These are phyloP conservation scores for Ustanciosporium gigantosporum DNA, from an alignment of 1,284 basidiomycete species.

Conservation along the genomic window DNA sequence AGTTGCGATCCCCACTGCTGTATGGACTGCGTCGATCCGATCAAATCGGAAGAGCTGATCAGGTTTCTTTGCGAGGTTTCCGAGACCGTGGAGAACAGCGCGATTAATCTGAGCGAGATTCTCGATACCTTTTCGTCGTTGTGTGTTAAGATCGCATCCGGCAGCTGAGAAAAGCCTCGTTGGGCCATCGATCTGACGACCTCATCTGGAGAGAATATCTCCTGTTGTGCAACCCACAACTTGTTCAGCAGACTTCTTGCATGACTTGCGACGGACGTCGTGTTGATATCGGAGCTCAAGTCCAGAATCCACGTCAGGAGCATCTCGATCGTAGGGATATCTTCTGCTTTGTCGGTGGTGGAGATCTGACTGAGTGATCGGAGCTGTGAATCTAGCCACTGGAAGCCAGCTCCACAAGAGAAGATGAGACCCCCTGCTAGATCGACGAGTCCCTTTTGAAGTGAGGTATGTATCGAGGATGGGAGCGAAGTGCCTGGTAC, in stretches of 20 bases:
- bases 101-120: conserved; percentile 9
- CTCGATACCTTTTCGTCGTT: conserved; percentile 13
- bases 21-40: neutral
- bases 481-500: conserved; percentile 16
- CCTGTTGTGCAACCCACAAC: too few species aligned
- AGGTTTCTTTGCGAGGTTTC: neutral
- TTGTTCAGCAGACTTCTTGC: neutral
- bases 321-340: conserved; percentile 1
- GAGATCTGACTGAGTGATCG: conserved; percentile 5
- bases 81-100: conserved; percentile 2
- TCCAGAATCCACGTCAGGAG: conserved; percentile 30
- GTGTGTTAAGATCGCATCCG: conserved; percentile 5
- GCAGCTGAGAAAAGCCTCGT: too few species aligned
- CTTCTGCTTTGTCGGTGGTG: neutral
- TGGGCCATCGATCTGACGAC: too few species aligned
- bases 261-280: neutral
- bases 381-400: conserved; percentile 27
- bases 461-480: neutral
- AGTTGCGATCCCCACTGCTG: neutral
- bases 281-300: conserved; percentile 9
- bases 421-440: conserved; percentile 8
- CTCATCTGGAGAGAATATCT: too few species aligned
- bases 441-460: conserved; percentile 8
- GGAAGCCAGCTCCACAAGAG: conserved; percentile 12
- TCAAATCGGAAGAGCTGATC: neutral